These are phyloP conservation scores for Macadamia tetraphylla DNA, from an alignment of 164 flowering plant species.

Conservation along the genomic window DNA sequence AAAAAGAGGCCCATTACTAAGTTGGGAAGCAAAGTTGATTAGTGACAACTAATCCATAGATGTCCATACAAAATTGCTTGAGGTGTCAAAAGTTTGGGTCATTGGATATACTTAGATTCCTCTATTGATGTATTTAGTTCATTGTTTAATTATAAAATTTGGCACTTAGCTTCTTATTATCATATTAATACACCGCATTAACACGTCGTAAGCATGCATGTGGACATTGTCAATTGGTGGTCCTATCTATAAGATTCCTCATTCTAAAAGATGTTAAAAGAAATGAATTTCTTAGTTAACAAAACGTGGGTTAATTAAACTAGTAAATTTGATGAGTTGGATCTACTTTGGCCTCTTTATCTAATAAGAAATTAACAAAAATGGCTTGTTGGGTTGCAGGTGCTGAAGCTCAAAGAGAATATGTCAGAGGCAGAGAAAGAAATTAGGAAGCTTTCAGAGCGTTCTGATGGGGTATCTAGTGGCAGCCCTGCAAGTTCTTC, in stretches of 20 bases:
- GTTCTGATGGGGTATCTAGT: conserved; percentile 29
- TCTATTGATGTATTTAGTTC: no score
- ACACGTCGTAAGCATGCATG: not conserved
- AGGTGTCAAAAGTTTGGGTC: not conserved
- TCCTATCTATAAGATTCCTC: not conserved
- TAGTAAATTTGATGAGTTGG: no score
- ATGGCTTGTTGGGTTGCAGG: conserved; percentile 22
- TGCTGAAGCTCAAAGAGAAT: conserved; percentile 47
- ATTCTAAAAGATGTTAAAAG: no score
- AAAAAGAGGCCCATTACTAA: not conserved
- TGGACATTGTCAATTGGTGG: not conserved
- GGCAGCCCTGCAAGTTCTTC: conserved; percentile 45
- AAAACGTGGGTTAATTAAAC: no score
- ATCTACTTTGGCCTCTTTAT: no score
- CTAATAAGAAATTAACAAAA: no score
- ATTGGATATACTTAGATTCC: no score
- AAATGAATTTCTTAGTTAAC: no score
- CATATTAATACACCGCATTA: no score
- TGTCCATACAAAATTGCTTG: not conserved
- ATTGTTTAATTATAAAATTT: no score
- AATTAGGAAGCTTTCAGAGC: conserved; percentile 35
- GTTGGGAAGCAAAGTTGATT: not conserved
- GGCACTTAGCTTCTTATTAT: no score
- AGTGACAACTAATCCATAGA: not conserved
- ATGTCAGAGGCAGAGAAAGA: conserved; percentile 48